These are phyloP conservation scores for Cutaneotrichosporon sp. DNA, from an alignment of 1,284 basidiomycete genomes.

Conservation along the genomic window DNA sequence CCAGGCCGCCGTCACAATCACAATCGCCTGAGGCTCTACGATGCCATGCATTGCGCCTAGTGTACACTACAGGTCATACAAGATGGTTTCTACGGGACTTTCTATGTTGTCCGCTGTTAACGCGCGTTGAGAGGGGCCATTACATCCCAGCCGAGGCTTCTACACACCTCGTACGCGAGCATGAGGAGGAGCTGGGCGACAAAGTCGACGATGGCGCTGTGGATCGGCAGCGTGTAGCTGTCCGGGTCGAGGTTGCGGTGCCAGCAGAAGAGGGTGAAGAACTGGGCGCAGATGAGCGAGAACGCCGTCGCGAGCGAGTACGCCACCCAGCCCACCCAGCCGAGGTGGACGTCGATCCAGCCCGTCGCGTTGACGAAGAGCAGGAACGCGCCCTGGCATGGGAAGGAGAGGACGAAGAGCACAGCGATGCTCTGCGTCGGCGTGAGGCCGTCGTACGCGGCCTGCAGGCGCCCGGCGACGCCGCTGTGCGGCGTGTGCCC, in stretches of 20 bases:
- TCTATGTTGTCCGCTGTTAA: not conserved
- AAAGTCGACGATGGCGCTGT: conserved; percentile 87
- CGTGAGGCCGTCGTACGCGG: conserved; percentile 30
- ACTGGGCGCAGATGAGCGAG: conserved; percentile 69
- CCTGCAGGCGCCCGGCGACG: not conserved
- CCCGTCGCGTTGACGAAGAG: conserved; percentile 65
- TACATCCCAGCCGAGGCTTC: conserved; percentile 10
- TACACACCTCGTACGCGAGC: conserved; percentile 55
- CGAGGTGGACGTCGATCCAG: conserved; percentile 71
- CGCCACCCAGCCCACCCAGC: conserved; percentile 66
- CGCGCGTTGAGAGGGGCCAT: not conserved
- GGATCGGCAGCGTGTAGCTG: conserved; percentile 88
- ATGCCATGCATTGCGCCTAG: not conserved
- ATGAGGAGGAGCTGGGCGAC: conserved; percentile 79
- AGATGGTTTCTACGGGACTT: not conserved
- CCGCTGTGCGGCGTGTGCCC: not conserved
- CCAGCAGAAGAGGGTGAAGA: conserved; percentile 80
- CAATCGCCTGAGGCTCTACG: no score
- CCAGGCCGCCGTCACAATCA: not conserved
- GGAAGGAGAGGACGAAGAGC: conserved; percentile 70
- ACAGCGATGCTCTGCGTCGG: conserved; percentile 56
- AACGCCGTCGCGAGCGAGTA: conserved; percentile 70
- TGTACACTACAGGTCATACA: not conserved
- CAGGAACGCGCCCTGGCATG: conserved; percentile 74
- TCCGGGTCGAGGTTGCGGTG: conserved; percentile 81